Percentiles rank a stretch among this genome's conserved stretches.
Conservation (phyloP, 148 eudicot species). For the Camellia granthamiana region DNA sequence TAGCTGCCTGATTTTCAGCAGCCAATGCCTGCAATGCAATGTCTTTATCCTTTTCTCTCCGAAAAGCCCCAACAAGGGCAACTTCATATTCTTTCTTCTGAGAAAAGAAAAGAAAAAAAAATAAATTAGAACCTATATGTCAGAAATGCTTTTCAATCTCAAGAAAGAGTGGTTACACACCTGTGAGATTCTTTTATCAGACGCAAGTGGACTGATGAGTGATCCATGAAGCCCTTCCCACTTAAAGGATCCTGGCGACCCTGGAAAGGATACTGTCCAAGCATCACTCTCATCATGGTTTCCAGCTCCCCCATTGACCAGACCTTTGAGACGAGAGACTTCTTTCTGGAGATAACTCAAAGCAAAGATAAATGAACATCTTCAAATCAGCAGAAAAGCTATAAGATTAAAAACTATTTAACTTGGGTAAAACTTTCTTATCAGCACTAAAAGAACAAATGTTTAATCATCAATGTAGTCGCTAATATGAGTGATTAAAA, state of each 20-base stretch:
- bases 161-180: conserved; percentile 36
- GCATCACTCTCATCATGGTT: conserved; percentile 53
- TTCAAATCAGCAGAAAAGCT: not conserved
- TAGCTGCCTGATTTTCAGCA: conserved; percentile 81
- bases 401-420: not conserved
- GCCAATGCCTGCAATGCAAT: conserved; percentile 59
- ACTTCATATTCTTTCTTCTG: conserved; percentile 85
- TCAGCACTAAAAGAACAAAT: not conserved
- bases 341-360: conserved; percentile 56
- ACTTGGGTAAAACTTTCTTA: not conserved
- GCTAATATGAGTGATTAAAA: not conserved
- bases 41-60: conserved; percentile 89
- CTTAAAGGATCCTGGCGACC: conserved; percentile 80
- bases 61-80: conserved; percentile 87
- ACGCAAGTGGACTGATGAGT: conserved; percentile 59
- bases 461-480: not conserved
- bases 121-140: conserved; percentile 2
- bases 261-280: conserved; percentile 51
- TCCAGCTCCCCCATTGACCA: conserved; percentile 64
- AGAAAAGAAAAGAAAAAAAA: conserved; percentile 9
- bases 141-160: conserved; percentile 6
- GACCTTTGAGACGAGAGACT: conserved; percentile 67
- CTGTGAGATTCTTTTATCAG: conserved; percentile 63
- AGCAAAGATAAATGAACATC: conserved; percentile 4
- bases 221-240: conserved; percentile 79